phyloP scores from a whole-genome alignment of 257 asterid species.

The Cynanchum wilfordii region DNA sequence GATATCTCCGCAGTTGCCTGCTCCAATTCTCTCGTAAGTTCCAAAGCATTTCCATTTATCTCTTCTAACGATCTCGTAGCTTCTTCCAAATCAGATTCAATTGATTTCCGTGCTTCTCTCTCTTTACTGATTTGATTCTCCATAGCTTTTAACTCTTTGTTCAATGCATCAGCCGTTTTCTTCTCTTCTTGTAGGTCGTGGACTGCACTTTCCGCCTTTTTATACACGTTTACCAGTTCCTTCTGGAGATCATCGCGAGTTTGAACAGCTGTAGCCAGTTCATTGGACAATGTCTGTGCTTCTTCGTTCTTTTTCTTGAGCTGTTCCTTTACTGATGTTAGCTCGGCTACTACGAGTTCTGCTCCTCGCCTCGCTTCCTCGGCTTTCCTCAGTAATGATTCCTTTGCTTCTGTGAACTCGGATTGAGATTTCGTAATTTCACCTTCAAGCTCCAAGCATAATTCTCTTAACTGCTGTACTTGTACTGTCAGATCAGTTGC shows the following conservation, averaged over 20 bases:
- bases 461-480: slow-evolving; percentile 42
- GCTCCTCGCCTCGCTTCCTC: slow-evolving; percentile 38
- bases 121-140: slow-evolving; percentile 41
- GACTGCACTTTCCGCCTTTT: slow-evolving; percentile 42
- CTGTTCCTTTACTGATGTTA: slow-evolving; percentile 37
- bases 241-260: slow-evolving; percentile 42
- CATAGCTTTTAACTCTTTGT: slow-evolving; percentile 38
- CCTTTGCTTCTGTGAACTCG: slow-evolving; percentile 47
- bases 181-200: slow-evolving; percentile 46
- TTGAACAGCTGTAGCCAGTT: slow-evolving; percentile 37
- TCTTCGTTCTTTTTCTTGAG: slow-evolving; percentile 48
- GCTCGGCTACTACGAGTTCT: slow-evolving; percentile 38
- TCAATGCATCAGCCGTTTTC: slow-evolving; percentile 32
- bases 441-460: slow-evolving; percentile 51
- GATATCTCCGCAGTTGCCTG: slow-evolving; percentile 43
- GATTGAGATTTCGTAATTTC: slow-evolving; percentile 36
- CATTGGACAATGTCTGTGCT: slow-evolving; percentile 31
- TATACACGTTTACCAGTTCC: slow-evolving; percentile 42
- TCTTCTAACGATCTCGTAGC: slow-evolving; percentile 55
- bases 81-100: slow-evolving; percentile 52
- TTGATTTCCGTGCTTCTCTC: slow-evolving; percentile 38
- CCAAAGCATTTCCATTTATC: slow-evolving; percentile 39
- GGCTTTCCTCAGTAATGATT: slow-evolving; percentile 35
- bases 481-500: slow-evolving; percentile 45
- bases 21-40: slow-evolving; percentile 49